These are phyloP conservation scores for Cyclotella cryptica DNA, from an alignment of 108 stramenopile species.

Conservation along the genomic window DNA sequence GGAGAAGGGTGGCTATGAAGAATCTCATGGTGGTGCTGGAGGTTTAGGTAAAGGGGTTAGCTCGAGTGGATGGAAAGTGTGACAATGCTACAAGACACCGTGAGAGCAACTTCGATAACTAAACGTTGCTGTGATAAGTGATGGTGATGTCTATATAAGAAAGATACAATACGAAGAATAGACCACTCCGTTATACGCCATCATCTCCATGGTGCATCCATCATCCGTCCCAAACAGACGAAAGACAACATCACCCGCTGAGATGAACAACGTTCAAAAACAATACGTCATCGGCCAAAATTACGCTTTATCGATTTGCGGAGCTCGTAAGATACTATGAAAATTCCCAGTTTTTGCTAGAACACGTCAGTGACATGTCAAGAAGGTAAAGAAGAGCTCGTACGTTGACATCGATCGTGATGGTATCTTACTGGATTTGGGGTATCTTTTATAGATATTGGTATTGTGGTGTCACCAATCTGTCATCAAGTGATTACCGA, in stretches of 20 bases:
- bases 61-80: neutral
- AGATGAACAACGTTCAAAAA: neutral
- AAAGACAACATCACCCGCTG: too few relatives aligned
- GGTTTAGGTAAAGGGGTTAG: neutral
- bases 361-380: slow-evolving; percentile 1
- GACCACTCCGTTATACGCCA: neutral
- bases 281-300: slow-evolving; percentile 4
- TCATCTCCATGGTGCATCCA: neutral
- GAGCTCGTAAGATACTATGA: neutral
- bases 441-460: too few relatives aligned
- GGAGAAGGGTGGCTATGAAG: slow-evolving; percentile 36
- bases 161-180: too few relatives aligned
- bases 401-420: neutral
- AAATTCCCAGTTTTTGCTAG: neutral
- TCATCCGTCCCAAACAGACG: too few relatives aligned
- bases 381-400: neutral
- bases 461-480: too few relatives aligned
- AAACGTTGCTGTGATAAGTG: too few relatives aligned
- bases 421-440: slow-evolving; percentile 1
- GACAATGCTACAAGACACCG: neutral
- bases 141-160: too few relatives aligned
- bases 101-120: neutral
- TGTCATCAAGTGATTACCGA: too few relatives aligned
- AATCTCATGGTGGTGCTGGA: neutral
- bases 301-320: neutral